Evolutionary conservation across 306 rosid genomes (phyloP).

Genomic region (Citrullus amarus): DNA sequence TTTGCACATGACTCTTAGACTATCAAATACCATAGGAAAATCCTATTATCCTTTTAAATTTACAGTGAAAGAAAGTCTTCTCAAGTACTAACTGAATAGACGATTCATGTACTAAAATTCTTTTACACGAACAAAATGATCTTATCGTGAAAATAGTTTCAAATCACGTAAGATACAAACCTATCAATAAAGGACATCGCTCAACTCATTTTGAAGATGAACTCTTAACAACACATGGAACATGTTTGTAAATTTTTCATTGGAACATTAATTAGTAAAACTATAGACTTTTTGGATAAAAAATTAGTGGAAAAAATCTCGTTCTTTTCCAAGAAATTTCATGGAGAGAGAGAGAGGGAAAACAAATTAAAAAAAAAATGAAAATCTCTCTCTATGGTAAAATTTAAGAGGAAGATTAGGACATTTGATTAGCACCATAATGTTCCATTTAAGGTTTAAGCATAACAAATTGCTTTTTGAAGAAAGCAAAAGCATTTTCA

Average conservation of each 20-base stretch:
- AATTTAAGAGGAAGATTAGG: neutral
- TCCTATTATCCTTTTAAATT: neutral
- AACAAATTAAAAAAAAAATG: no score
- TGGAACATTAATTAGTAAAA: neutral
- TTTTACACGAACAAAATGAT: neutral
- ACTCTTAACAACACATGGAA: neutral
- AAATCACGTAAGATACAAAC: neutral
- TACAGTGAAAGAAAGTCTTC: neutral
- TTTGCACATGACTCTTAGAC: neutral
- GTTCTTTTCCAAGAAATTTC: neutral
- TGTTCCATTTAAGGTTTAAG: neutral
- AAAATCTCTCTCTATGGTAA: no score
- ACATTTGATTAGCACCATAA: neutral
- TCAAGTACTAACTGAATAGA: neutral
- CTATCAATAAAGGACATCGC: neutral
- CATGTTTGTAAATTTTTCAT: neutral
- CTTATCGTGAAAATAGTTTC: neutral
- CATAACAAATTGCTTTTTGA: neutral
- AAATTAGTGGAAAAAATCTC: neutral
- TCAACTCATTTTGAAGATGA: neutral
- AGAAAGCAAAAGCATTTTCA: slow-evolving; percentile 3
- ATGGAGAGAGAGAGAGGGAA: neutral
- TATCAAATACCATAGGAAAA: neutral
- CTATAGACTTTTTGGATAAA: neutral
- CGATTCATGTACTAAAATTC: neutral